A percentile compares a stretch with the other conserved stretches of the same genome.
phyloP scores from a whole-genome alignment of 225 moss, liverwort and hornwort species.

The Neckera pumila region DNA sequence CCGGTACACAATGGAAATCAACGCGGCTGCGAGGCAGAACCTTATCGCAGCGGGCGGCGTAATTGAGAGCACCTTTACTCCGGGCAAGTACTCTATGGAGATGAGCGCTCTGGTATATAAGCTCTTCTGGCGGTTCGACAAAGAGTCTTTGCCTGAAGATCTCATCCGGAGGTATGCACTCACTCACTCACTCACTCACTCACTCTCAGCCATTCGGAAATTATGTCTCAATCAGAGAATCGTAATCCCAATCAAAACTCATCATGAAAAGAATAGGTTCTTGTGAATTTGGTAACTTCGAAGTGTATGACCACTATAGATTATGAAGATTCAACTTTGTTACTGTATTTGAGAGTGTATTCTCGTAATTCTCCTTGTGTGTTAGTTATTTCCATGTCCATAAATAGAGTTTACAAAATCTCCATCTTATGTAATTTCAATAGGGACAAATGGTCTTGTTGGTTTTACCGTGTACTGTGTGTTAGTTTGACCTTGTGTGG shows the following conservation, averaged over 20 bases:
- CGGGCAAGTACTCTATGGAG: slow-evolving; percentile 54
- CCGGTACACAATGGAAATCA: slow-evolving; percentile 88
- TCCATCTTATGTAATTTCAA: not conserved
- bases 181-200: not conserved
- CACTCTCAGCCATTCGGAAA: not conserved
- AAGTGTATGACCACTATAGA: not conserved
- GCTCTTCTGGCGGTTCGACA: slow-evolving; percentile 66
- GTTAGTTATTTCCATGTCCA: not conserved
- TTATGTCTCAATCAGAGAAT: not conserved
- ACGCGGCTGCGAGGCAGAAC: slow-evolving; percentile 63
- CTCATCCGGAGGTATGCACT: slow-evolving; percentile 52
- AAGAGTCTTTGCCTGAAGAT: slow-evolving; percentile 60
- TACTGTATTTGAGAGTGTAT: not conserved
- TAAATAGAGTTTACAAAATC: not conserved
- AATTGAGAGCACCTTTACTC: slow-evolving; percentile 59
- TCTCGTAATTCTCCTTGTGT: not conserved
- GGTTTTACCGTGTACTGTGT: not conserved
- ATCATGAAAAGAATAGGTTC: not conserved
- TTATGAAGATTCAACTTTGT: not conserved
- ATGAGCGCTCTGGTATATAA: slow-evolving; percentile 55
- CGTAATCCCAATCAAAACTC: not conserved
- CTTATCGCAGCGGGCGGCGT: slow-evolving; percentile 57
- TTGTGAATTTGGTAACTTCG: not conserved
- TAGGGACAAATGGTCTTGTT: not conserved
- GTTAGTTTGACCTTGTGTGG: not conserved